Percentiles rank a stretch among this genome's conserved stretches.
Conservation (phyloP, 345 rosid species). For the Citrus hindsii region DNA sequence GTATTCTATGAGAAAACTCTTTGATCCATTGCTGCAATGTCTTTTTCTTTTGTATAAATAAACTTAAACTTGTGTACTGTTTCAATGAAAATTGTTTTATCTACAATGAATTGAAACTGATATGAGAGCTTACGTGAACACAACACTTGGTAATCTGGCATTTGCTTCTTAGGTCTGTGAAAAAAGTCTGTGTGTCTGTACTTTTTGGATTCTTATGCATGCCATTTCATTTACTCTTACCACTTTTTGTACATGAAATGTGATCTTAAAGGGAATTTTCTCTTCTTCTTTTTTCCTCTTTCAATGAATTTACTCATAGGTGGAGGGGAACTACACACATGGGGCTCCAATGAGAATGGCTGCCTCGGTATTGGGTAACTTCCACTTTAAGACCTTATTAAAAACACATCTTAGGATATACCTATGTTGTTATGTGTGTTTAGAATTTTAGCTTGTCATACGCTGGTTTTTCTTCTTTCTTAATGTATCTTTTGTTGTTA, state of each 20-base stretch:
- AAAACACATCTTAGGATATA: neutral
- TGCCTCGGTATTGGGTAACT: conserved; percentile 88
- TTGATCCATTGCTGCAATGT: neutral
- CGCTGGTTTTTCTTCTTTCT: neutral
- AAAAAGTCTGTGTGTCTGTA: too few species aligned
- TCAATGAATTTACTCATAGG: conserved; percentile 31
- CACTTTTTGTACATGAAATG: neutral
- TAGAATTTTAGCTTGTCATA: conserved; percentile 2
- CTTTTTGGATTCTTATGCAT: neutral
- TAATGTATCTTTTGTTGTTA: conserved; percentile 24
- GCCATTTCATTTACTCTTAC: neutral
- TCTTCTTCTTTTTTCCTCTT: neutral
- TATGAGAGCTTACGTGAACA: neutral
- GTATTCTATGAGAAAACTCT: neutral
- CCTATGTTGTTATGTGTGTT: conserved; percentile 1
- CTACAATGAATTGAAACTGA: neutral
- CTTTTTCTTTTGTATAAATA: neutral
- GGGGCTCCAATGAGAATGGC: conserved; percentile 96
- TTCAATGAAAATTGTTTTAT: neutral
- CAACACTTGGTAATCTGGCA: neutral
- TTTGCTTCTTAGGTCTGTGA: neutral
- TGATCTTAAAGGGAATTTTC: neutral
- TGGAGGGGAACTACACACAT: conserved; percentile 74
- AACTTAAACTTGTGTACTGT: neutral
- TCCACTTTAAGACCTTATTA: conserved; percentile 8